Base-by-base conservation (phyloP, 176 grass and related monocot genomes). In the Secale cereale region DNA sequence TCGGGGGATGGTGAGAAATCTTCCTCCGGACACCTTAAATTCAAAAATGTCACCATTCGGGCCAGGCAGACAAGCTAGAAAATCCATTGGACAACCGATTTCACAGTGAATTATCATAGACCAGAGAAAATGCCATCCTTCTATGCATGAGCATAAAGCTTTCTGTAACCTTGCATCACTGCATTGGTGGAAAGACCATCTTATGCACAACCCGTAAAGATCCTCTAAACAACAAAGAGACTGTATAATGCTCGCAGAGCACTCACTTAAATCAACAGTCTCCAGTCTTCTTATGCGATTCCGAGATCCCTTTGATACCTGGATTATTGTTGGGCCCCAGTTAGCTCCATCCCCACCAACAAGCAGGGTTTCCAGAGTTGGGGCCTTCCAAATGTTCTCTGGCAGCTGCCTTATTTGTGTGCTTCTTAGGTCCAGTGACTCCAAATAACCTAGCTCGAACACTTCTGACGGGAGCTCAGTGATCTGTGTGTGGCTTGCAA, bases 191-290 rank as follows among this genome's bases (percentile, higher is more conserved):
- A 70, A 68, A 5, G 63, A 78, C 74, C 32, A 69, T 43, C 10
- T 59, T 30, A 85, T 40, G 22, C 16, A 23, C 20, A 85, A 16
- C 74, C 23, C 35, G 12, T 0, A 0, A 2, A 60, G 1, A 0
- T 0, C 0, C 0, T 0, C 0, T n/a, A 69, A 6, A 2, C 0
- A 10, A 10, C 63, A 6, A 1, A 85, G 74, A n/a, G 10, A 15
- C 9, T 3, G 0, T 2, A 78, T 0, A 12, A 10, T 11, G 46
- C 23, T 59, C 5, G 74, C 45, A 14, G 63, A 37, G 9, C 26
- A 36, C 23, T 41, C 3, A 0, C 31, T 30, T 39, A 85, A 57
- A 43, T 85, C 74, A 41, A 70, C 15, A 69, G 62, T 39, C 2
- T 32, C 60, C 15, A 69, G 45, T 39, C 4, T 31, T 57, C 39